Percentiles rank a stretch among this genome's conserved stretches.
These are phyloP conservation scores for Candida nanaspora DNA, from an alignment of 805 yeast species.

Conservation along the genomic window DNA sequence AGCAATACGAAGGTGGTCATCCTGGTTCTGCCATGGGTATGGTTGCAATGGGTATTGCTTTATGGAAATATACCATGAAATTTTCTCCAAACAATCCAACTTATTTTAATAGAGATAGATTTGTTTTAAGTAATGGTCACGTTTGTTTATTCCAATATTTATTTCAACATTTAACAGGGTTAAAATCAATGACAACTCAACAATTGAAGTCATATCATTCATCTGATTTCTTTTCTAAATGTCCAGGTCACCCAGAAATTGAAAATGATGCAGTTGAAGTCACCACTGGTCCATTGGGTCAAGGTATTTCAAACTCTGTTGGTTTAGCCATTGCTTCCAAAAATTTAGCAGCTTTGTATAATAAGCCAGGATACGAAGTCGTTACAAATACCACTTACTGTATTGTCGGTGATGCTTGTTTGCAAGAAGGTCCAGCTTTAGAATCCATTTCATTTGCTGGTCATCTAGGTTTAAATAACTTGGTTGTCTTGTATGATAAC, in stretches of 20 bases:
- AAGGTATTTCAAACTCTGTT: conserved; percentile 93
- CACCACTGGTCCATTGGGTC: conserved; percentile 98
- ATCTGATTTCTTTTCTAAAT: conserved; percentile 81
- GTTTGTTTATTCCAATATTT: conserved; percentile 88
- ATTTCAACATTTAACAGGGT: conserved; percentile 80
- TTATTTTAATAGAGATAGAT: conserved; percentile 94
- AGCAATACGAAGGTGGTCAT: conserved; percentile 54
- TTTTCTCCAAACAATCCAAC: conserved; percentile 87
- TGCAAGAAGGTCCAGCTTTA: conserved; percentile 95
- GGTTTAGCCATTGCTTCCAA: conserved; percentile 95
- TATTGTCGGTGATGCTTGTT: conserved; percentile 95
- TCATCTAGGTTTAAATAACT: conserved; percentile 85
- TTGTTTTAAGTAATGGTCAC: conserved; percentile 93
- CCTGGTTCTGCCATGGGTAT: conserved; percentile 64
- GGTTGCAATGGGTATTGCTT: conserved; percentile 97
- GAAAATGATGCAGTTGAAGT: conserved; percentile 92
- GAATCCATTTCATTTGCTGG: conserved; percentile 96
- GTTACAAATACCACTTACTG: conserved; percentile 71
- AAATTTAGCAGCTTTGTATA: conserved; percentile 86
- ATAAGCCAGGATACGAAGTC: conserved; percentile 73
- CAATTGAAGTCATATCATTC: conserved; percentile 38
- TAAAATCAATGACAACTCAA: conserved; percentile 38
- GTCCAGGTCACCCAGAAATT: conserved; percentile 97
- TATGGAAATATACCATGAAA: conserved; percentile 84
- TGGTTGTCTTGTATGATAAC: conserved; percentile 94